Base-by-base conservation (phyloP, 768 basidiomycete genomes). In the Leccinum imitatum region DNA sequence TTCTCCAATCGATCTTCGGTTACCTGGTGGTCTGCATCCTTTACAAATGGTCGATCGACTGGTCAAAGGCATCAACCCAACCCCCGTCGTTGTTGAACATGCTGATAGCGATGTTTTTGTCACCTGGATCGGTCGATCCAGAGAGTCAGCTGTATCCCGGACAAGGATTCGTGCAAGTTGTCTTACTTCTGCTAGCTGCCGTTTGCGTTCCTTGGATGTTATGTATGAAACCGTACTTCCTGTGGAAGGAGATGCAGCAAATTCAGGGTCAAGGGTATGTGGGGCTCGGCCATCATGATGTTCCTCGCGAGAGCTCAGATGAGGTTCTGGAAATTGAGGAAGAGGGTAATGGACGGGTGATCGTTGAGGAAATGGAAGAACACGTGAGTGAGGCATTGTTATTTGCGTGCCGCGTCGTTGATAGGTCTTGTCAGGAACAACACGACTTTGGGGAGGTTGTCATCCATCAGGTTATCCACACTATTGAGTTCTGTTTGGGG, bases 401-500 rank as follows among this genome's bases (percentile, higher is more conserved):
- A 17, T 41, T 57, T 59, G 41, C 57, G 57, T 41, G 33, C 23
- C 46, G 23, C 55, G 37, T 58, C 31, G 44, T 56, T 59, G 47
- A 66, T 59, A 21, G 27, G 54, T 62, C 51, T 57, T 57, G 47
- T 63, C 70, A 89, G 84, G 86, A 94, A 77, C 81, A 91, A 52
- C 93, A 95, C 72, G 94, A 97, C 69, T 93, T 98, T 75, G 80
- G 94, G 70, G 97, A 99, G 75, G 85, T 97, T 59, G 85, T 97
- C 23, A 91, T 98, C 60, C 96, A 99, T 76, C 97, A 99, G 75
- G 81, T 97, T 62, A 99, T 99, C 69, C 97, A 98, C 76, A 96
- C 95, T 25, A 98, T 99, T 75, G 97, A 99, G 78, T 99, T 98
- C 77, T 99, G 97, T 72, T 86, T 99, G 35, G 97, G 96, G 7